Evolutionary conservation across 306 rosid species (phyloP).

Genomic region (Alnus rubra): DNA sequence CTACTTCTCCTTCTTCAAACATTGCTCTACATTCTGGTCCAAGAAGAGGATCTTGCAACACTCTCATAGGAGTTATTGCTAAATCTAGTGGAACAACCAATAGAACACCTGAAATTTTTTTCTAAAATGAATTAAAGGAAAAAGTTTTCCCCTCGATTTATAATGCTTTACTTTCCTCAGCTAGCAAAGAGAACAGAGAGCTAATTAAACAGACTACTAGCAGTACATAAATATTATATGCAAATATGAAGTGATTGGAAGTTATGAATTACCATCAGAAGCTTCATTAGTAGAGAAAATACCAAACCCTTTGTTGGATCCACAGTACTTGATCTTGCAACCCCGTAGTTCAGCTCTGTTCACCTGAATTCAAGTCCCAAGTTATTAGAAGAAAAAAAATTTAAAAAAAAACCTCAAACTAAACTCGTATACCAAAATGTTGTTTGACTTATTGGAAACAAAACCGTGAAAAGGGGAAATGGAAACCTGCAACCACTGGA

Average conservation of each 20-base stretch:
- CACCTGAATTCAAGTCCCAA: constrained; percentile 50
- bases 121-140: constrained; percentile 10
- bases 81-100: constrained; percentile 86
- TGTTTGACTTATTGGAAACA: background rate
- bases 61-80: constrained; percentile 98
- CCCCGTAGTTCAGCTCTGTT: constrained; percentile 77
- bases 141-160: constrained; percentile 12
- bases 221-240: background rate
- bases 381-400: constrained; percentile 1
- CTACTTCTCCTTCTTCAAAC: constrained; percentile 94
- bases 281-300: constrained; percentile 56
- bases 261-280: constrained; percentile 63
- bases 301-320: constrained; percentile 85
- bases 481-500: constrained; percentile 77
- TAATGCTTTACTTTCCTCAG: background rate
- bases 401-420: too few species aligned
- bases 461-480: background rate
- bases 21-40: constrained; percentile 87
- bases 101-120: constrained; percentile 55
- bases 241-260: constrained; percentile 8
- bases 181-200: background rate
- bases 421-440: background rate
- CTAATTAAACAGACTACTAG: background rate
- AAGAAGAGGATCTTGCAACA: constrained; percentile 83
- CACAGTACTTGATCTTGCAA: constrained; percentile 67